Evolutionary conservation across 2,329 filamentous ascomycete species (phyloP), one percentile per base, ranked within the genome.

Genomic region (Talaromyces islandicus): DNA sequence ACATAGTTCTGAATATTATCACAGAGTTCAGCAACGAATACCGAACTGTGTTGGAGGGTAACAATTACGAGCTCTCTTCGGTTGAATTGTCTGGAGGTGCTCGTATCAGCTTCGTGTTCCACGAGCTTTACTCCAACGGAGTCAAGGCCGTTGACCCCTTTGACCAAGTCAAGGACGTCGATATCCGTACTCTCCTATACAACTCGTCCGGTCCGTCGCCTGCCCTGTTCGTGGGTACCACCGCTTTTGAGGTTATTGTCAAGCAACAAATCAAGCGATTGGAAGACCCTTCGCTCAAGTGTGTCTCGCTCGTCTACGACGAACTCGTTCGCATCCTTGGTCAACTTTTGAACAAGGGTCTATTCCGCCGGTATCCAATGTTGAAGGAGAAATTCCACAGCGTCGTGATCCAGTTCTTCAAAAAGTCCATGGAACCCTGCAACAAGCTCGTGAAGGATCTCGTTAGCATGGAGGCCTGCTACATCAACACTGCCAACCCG

Each of bases 181-280:
- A 99, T 71, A 99, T 99, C 69, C 89, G 95, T 67, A 97, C 91
- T 25, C 93, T 97, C 63, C 85, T 99, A 9, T 96, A 96, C 85
- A 99, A 99, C 84, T 97, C 94, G 25, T 97, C 94, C n/a, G 94
- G 94, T 72, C 94, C 94, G 30, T 96, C 93, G 1, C 94, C 94
- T 0, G 93, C 94, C 1, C 85, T 99, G 7, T 99, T 99, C 71
- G 94, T 99, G 30, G 94, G 94, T 59, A 97, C 94, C 7, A 95
- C 91, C 7, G 94, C 94, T n/a, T 99, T 99, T 69, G 94, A 99
- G 77, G 82, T 97, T 66, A 97, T 99, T 68, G 93, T 97, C 67
- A 99, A 97, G 83, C 91, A 97, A 75, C 92, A 99, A 76, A 99
- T 99, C 78, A 95, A 91, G 84, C 86, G 94, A 60, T 77, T 99